A percentile compares a stretch with the other conserved stretches of the same genome.
Conservation (phyloP, 208 protist genomes). For the Acanthamoeba quina region DNA sequence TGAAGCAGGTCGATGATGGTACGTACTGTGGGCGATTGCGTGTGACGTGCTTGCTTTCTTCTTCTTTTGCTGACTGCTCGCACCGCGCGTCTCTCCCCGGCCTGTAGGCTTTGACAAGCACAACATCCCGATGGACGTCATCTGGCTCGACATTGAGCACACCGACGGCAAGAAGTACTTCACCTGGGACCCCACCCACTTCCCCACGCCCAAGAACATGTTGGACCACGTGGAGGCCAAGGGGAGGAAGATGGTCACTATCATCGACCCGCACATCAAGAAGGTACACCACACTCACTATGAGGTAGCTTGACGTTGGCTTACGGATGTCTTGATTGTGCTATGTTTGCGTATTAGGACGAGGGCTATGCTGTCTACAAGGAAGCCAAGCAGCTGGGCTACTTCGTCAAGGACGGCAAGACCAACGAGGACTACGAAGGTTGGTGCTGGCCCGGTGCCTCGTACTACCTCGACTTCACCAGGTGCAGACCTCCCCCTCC, state of each 20-base stretch:
- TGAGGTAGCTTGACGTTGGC: too few relatives aligned
- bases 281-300: too few relatives aligned
- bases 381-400: constrained; percentile 73
- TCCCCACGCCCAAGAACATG: constrained; percentile 95
- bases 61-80: constrained; percentile 74
- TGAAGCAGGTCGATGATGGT: constrained; percentile 79
- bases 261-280: constrained; percentile 99
- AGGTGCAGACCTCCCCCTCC: neutral
- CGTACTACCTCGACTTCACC: constrained; percentile 75
- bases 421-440: constrained; percentile 93
- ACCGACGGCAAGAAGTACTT: constrained; percentile 98
- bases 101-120: constrained; percentile 95
- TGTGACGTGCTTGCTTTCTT: too few relatives aligned
- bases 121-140: constrained; percentile 98
- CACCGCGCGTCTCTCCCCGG: constrained; percentile 82
- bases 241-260: constrained; percentile 97
- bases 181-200: constrained; percentile 97
- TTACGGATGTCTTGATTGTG: too few relatives aligned
- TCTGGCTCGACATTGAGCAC: constrained; percentile 99
- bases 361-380: constrained; percentile 82
- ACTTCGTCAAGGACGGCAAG: constrained; percentile 94
- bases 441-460: constrained; percentile 97
- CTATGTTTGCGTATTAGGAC: constrained; percentile 3
- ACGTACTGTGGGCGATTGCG: too few relatives aligned
- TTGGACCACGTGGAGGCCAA: constrained; percentile 93